A percentile compares a stretch with the other conserved stretches of the same genome.
phyloP scores from a whole-genome alignment of 2,329 filamentous ascomycete genomes.

The Ceratocystis smalleyi region DNA sequence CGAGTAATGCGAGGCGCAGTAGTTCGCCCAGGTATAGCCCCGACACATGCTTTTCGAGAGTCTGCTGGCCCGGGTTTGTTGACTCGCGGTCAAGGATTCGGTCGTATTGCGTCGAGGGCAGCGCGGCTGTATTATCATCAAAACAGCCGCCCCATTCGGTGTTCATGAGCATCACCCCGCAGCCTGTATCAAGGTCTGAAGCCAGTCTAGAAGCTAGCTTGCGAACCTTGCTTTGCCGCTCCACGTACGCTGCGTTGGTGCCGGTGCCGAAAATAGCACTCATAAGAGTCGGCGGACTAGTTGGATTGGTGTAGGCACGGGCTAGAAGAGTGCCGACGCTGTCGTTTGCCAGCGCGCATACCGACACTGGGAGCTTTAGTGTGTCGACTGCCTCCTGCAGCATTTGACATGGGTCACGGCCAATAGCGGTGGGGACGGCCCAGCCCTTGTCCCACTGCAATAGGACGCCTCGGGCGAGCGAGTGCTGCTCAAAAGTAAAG shows the following conservation, averaged over 20 bases:
- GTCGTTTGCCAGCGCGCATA: constrained; percentile 63
- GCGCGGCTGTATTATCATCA: constrained; percentile 52
- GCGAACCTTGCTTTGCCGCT: constrained; percentile 48
- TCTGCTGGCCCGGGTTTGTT: constrained; percentile 60
- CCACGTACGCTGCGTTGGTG: constrained; percentile 67
- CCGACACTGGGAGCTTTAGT: constrained; percentile 51
- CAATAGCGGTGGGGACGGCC: constrained; percentile 59
- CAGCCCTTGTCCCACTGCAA: constrained; percentile 74
- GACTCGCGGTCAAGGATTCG: constrained; percentile 48
- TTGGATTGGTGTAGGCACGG: constrained; percentile 60
- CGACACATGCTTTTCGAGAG: constrained; percentile 72
- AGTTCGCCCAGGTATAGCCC: constrained; percentile 72
- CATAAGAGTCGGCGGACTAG: constrained; percentile 51
- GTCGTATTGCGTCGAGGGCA: constrained; percentile 59
- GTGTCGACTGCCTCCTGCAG: constrained; percentile 58
- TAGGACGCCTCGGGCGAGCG: constrained; percentile 52
- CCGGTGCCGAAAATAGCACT: constrained; percentile 72
- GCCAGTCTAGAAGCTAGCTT: constrained; percentile 20
- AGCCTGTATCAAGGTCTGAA: constrained; percentile 40
- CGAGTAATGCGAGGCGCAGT: constrained; percentile 46
- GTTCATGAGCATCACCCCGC: constrained; percentile 64
- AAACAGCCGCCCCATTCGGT: constrained; percentile 65
- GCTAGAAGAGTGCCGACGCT: constrained; percentile 70
- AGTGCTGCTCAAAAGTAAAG: constrained; percentile 62
- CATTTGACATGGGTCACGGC: constrained; percentile 58